Conservation (phyloP, 345 rosid species). For the Aurinia saxatilis region DNA sequence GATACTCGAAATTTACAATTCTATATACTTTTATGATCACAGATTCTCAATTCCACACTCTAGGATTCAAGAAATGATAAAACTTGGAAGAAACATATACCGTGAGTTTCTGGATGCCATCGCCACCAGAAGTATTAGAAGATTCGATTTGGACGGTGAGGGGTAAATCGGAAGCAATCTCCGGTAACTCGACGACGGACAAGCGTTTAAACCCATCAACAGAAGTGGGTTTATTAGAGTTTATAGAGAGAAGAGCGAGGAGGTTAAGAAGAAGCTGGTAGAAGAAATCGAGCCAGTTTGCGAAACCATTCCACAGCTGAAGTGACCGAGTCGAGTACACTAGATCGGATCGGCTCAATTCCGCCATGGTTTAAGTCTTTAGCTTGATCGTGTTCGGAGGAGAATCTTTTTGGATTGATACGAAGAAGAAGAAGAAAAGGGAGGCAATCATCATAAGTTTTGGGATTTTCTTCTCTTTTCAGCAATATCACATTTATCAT, state of each 20-base stretch:
- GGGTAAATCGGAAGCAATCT: slow-evolving; percentile 28
- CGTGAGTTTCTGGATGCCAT: slow-evolving; percentile 41
- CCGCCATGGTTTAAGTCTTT: slow-evolving; percentile 36
- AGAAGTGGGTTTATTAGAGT: slow-evolving; percentile 4
- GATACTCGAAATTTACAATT: too few relatives aligned
- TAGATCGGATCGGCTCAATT: slow-evolving; percentile 70
- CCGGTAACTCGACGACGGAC: slow-evolving; percentile 56
- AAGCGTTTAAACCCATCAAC: slow-evolving; percentile 64
- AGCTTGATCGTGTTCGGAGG: too few relatives aligned
- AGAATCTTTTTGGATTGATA: too few relatives aligned
- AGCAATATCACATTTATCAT: not conserved
- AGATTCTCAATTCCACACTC: not conserved
- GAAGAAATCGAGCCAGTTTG: slow-evolving; percentile 68
- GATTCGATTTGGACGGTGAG: slow-evolving; percentile 17
- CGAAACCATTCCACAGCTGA: slow-evolving; percentile 49
- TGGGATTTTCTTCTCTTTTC: not conserved
- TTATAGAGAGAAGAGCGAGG: slow-evolving; percentile 43
- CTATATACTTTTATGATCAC: not conserved
- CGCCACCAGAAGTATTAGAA: not conserved
- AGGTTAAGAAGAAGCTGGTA: slow-evolving; percentile 56
- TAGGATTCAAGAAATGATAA: too few relatives aligned
- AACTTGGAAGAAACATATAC: slow-evolving; percentile 28
- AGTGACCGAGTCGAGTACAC: slow-evolving; percentile 49
- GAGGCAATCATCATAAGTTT: slow-evolving; percentile 7
- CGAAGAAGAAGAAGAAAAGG: not conserved